Percentiles rank a stretch among this genome's conserved stretches.
These are phyloP conservation scores for Herpetomonas samuelpessoai DNA, from an alignment of 208 protist genomes.

Conservation along the genomic window DNA sequence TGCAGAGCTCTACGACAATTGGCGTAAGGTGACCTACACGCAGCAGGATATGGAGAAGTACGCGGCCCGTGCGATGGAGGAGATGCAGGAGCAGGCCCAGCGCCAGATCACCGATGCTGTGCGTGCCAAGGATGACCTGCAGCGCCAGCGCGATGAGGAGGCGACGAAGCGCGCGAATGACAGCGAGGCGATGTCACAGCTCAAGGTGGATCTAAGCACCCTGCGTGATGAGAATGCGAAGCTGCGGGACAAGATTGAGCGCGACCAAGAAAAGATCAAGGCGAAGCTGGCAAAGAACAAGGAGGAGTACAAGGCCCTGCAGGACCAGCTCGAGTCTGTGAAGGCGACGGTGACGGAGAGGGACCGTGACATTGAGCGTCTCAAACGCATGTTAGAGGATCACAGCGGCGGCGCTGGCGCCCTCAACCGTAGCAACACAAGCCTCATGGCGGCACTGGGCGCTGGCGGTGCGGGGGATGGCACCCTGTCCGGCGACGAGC, in stretches of 20 bases:
- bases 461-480: not conserved
- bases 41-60: constrained; percentile 89
- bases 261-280: constrained; percentile 91
- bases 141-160: constrained; percentile 73
- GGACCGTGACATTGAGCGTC: constrained; percentile 72
- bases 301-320: constrained; percentile 69
- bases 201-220: constrained; percentile 74
- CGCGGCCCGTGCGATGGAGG: constrained; percentile 49
- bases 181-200: constrained; percentile 64
- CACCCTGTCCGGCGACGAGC: constrained; percentile 21
- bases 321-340: constrained; percentile 69
- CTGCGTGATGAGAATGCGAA: constrained; percentile 82
- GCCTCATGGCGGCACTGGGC: constrained; percentile 1
- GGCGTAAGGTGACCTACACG: constrained; percentile 77
- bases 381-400: constrained; percentile 84
- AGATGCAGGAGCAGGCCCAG: constrained; percentile 70
- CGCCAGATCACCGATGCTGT: constrained; percentile 64
- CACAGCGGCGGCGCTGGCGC: constrained; percentile 5
- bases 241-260: constrained; percentile 88
- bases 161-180: constrained; percentile 54
- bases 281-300: constrained; percentile 77
- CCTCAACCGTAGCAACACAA: constrained; percentile 3
- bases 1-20: constrained; percentile 65
- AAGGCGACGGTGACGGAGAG: constrained; percentile 52
- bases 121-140: constrained; percentile 63